Percentiles rank a stretch among this genome's conserved stretches.
These are phyloP conservation scores for Diutina mesorugosa DNA, from an alignment of 1,139 yeast genomes.

Conservation along the genomic window DNA sequence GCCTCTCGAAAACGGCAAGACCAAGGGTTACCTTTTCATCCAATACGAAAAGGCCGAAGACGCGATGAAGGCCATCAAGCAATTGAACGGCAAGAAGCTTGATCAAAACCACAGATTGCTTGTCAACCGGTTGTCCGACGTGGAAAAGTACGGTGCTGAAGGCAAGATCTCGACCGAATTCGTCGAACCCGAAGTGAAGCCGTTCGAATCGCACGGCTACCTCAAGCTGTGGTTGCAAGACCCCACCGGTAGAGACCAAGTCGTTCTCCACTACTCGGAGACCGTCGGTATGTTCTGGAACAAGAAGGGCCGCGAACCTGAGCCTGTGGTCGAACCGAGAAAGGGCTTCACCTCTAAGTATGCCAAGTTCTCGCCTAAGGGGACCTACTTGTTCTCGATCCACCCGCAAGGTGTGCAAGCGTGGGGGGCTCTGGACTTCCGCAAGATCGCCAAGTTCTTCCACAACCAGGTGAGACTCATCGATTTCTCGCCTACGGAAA, in stretches of 20 bases:
- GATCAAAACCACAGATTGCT: slow-evolving; percentile 87
- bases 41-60: slow-evolving; percentile 58
- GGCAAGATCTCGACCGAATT: slow-evolving; percentile 56
- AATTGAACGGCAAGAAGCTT: slow-evolving; percentile 77
- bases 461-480: slow-evolving; percentile 86
- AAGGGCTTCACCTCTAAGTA: slow-evolving; percentile 77
- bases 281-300: slow-evolving; percentile 84
- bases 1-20: slow-evolving; percentile 72
- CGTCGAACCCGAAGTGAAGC: slow-evolving; percentile 58
- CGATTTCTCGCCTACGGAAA: slow-evolving; percentile 89
- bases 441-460: slow-evolving; percentile 62
- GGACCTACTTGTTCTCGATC: slow-evolving; percentile 75
- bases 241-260: slow-evolving; percentile 82
- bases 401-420: slow-evolving; percentile 94
- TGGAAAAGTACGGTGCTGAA: slow-evolving; percentile 67
- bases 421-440: slow-evolving; percentile 87
- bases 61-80: slow-evolving; percentile 72
- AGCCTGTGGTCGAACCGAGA: slow-evolving; percentile 67
- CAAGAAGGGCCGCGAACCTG: slow-evolving; percentile 64
- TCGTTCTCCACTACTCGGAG: slow-evolving; percentile 68
- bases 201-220: slow-evolving; percentile 65
- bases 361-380: slow-evolving; percentile 88
- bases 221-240: slow-evolving; percentile 89
- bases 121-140: slow-evolving; percentile 73
- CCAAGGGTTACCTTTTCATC: slow-evolving; percentile 81